Percentiles rank a stretch among this genome's conserved stretches.
phyloP scores from a whole-genome alignment of 208 protist genomes.

The Tritrichomonas musculus region DNA sequence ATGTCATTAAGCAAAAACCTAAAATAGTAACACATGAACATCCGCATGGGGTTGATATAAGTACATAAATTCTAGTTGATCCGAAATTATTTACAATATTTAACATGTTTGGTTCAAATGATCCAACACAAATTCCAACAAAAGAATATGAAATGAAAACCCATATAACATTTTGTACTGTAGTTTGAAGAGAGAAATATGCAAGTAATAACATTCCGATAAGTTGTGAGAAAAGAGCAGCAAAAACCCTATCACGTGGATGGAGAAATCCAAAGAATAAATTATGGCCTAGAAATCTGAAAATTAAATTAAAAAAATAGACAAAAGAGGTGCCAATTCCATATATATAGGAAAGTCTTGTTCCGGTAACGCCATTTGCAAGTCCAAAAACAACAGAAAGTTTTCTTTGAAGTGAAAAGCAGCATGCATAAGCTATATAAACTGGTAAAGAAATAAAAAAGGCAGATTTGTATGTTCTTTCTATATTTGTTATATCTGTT shows the following conservation, averaged over 20 bases:
- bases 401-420: not conserved
- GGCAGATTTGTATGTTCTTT: not conserved
- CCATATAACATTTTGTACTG: not conserved
- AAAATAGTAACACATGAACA: not conserved
- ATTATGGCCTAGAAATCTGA: not conserved
- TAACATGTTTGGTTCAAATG: not conserved
- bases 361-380: not conserved
- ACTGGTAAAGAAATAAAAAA: conserved; percentile 12
- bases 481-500: no score
- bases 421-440: not conserved
- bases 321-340: not conserved
- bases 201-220: not conserved
- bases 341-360: not conserved
- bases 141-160: conserved; percentile 11
- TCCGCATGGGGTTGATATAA: not conserved
- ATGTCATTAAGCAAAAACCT: not conserved
- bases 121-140: not conserved
- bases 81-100: not conserved
- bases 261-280: not conserved
- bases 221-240: not conserved
- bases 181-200: not conserved
- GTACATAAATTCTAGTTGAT: not conserved
- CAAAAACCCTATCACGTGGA: not conserved
- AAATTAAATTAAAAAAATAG: conserved; percentile 12
- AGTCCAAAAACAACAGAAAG: not conserved